Evolutionary conservation across 2,329 filamentous ascomycete species (phyloP).

Genomic region (Macroventuria anomochaeta): DNA sequence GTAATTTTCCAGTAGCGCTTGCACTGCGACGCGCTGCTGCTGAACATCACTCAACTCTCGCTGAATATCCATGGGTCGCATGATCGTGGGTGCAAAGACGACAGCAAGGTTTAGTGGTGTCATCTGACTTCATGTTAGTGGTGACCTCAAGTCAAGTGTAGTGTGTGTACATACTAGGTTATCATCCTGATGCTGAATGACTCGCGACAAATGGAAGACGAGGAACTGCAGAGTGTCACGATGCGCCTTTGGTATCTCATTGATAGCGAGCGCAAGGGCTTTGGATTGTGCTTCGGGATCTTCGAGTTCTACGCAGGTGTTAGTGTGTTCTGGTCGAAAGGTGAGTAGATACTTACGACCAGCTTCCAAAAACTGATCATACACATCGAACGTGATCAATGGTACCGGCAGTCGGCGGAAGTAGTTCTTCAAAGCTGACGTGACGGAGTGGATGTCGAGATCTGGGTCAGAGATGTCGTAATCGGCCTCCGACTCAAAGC

Average conservation of each 20-base stretch:
- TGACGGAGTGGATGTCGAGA: slow-evolving; percentile 94
- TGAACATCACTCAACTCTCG: slow-evolving; percentile 97
- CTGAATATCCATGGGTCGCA: slow-evolving; percentile 87
- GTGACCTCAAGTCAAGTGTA: neutral
- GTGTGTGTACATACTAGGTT: slow-evolving; percentile 71
- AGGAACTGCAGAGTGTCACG: slow-evolving; percentile 91
- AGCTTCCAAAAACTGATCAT: slow-evolving; percentile 86
- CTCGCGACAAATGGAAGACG: slow-evolving; percentile 88
- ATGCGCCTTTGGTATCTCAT: slow-evolving; percentile 81
- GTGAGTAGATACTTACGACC: slow-evolving; percentile 62
- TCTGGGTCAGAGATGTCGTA: slow-evolving; percentile 93
- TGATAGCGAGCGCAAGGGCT: slow-evolving; percentile 75
- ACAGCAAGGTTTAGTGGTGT: slow-evolving; percentile 94
- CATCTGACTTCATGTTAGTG: slow-evolving; percentile 66
- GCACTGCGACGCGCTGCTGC: slow-evolving; percentile 87
- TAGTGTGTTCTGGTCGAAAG: slow-evolving; percentile 2
- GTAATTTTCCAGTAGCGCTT: slow-evolving; percentile 91
- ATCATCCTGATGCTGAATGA: slow-evolving; percentile 80
- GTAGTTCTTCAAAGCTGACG: slow-evolving; percentile 95
- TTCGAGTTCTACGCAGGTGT: slow-evolving; percentile 61
- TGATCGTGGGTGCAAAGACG: slow-evolving; percentile 96
- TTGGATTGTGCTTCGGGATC: slow-evolving; percentile 58
- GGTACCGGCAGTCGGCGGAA: slow-evolving; percentile 92
- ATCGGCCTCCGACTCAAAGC: slow-evolving; percentile 85
- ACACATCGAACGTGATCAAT: slow-evolving; percentile 89